A percentile compares a stretch with the other conserved stretches of the same genome.
Conservation (phyloP, 2,329 filamentous ascomycete genomes). For the Leptosphaerulina australis region DNA sequence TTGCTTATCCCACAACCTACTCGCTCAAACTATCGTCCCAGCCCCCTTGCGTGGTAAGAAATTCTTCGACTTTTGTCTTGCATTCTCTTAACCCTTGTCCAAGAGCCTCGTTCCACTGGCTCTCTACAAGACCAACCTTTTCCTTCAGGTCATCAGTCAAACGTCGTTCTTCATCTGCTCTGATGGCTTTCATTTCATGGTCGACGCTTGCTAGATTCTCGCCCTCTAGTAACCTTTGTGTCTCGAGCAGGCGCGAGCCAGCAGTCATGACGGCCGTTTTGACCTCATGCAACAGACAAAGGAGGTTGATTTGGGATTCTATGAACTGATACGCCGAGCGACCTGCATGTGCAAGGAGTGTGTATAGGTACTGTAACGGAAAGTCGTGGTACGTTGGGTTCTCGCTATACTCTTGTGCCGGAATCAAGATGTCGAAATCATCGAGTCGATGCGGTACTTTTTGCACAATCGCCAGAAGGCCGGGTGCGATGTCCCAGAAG, state of each 20-base stretch:
- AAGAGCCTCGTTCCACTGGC: constrained; percentile 88
- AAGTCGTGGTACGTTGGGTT: constrained; percentile 81
- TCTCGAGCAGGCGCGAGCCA: constrained; percentile 69
- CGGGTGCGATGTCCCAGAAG: constrained; percentile 97
- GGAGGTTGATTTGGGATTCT: constrained; percentile 87
- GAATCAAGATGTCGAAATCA: constrained; percentile 76
- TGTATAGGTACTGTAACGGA: constrained; percentile 89
- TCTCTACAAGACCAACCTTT: constrained; percentile 87
- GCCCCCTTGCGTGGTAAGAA: constrained; percentile 77
- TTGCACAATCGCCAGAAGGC: constrained; percentile 76
- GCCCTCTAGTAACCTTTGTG: constrained; percentile 59
- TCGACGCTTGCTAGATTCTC: constrained; percentile 50
- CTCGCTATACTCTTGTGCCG: constrained; percentile 78
- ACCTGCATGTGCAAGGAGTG: constrained; percentile 81
- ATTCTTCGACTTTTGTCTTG: constrained; percentile 74
- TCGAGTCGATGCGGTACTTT: constrained; percentile 70
- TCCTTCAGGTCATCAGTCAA: constrained; percentile 90
- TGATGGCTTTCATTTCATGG: constrained; percentile 62
- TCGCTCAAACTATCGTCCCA: constrained; percentile 73
- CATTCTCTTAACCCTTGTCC: constrained; percentile 75
- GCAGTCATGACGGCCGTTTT: constrained; percentile 77
- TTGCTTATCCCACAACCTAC: constrained; percentile 26
- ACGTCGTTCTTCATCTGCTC: constrained; percentile 68
- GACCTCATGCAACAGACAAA: constrained; percentile 90
- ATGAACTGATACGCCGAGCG: constrained; percentile 97